Conservation (phyloP, 352 stramenopile species). For the Phytophthora ohioensis region DNA sequence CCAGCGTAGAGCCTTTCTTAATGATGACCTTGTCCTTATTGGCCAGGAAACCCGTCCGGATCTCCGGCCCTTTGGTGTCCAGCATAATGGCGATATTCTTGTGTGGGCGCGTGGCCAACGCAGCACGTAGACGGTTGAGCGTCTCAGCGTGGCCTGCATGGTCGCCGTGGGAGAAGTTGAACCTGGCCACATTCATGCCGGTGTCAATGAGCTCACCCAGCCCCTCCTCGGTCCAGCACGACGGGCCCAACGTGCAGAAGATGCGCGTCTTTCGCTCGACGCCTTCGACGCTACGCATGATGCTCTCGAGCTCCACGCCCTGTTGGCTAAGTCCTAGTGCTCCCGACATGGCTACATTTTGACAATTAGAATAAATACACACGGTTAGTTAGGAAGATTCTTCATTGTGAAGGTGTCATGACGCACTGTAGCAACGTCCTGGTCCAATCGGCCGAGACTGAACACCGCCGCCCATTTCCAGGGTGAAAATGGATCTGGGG, state of each 20-base stretch:
- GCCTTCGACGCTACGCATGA: conserved; percentile 46
- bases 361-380: background rate
- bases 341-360: conserved; percentile 39
- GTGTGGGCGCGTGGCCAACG: conserved; percentile 65
- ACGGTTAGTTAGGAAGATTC: conserved; percentile 5
- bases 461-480: conserved; percentile 36
- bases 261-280: conserved; percentile 86
- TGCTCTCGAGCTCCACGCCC: conserved; percentile 45
- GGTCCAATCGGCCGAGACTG: conserved; percentile 33
- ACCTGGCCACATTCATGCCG: conserved; percentile 97
- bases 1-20: conserved; percentile 63
- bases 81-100: conserved; percentile 94
- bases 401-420: background rate
- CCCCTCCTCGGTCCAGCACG: conserved; percentile 94
- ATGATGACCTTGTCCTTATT: conserved; percentile 64
- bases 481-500: conserved; percentile 35
- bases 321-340: conserved; percentile 39
- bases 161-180: conserved; percentile 99
- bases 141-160: conserved; percentile 86
- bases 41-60: conserved; percentile 91
- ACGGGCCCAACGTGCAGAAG: conserved; percentile 89
- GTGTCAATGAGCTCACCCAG: conserved; percentile 89
- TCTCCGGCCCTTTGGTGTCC: conserved; percentile 97
- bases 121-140: conserved; percentile 68
- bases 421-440: conserved; percentile 42